Percentiles rank a stretch among this genome's conserved stretches.
phyloP scores from a whole-genome alignment of 108 stramenopile genomes.

The Cyclotella sp. region DNA sequence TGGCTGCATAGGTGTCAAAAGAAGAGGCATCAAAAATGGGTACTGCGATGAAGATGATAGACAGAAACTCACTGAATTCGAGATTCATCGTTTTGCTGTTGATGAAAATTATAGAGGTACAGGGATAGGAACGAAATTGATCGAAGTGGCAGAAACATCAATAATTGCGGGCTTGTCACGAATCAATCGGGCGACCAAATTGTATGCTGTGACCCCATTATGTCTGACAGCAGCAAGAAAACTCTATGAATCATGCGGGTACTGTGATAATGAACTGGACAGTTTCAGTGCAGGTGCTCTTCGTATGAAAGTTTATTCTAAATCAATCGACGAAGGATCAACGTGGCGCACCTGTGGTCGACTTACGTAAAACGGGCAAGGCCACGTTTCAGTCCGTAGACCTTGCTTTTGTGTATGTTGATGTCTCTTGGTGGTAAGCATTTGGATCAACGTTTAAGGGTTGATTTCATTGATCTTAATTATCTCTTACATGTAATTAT shows the following conservation, averaged over 20 bases:
- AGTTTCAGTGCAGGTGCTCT: conserved; percentile 43
- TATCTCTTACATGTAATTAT: too few species aligned
- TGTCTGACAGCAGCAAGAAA: conserved; percentile 52
- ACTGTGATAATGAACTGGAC: conserved; percentile 29
- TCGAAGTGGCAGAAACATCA: conserved; percentile 53
- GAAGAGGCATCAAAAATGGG: conserved; percentile 29
- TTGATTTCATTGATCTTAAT: too few species aligned
- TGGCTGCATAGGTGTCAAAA: conserved; percentile 69
- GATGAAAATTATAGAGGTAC: conserved; percentile 52
- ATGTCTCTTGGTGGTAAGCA: too few species aligned
- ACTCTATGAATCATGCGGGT: conserved; percentile 65
- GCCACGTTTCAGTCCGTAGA: too few species aligned
- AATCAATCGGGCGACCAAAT: conserved; percentile 2
- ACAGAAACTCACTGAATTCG: conserved; percentile 36
- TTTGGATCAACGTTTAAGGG: too few species aligned
- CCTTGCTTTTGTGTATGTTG: too few species aligned
- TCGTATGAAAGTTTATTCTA: conserved; percentile 46
- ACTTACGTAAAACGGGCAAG: neutral
- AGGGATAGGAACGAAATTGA: conserved; percentile 64
- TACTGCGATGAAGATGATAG: neutral
- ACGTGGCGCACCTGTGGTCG: neutral
- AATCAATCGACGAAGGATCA: neutral
- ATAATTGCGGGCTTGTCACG: neutral
- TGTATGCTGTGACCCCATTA: conserved; percentile 63
- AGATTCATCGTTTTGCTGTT: conserved; percentile 73